These are phyloP conservation scores for Paraphaeosphaeria minitans DNA, from an alignment of 2,329 filamentous ascomycete species.

Conservation along the genomic window DNA sequence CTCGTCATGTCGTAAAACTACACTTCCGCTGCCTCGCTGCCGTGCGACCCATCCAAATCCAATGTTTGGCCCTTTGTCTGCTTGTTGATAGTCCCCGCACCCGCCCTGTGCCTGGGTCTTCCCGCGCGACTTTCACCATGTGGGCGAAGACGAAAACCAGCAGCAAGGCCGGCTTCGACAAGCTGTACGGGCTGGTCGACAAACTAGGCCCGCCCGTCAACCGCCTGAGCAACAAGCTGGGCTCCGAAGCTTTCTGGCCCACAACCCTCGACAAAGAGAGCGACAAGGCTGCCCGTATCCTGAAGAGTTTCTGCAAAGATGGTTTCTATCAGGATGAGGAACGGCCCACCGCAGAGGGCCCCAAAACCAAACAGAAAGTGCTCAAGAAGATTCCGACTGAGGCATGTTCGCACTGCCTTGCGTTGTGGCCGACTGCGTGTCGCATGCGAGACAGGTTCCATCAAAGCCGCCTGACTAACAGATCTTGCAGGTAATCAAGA, in stretches of 20 bases:
- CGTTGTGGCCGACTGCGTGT: background rate
- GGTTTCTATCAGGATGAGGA: conserved; percentile 68
- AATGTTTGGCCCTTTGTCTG: conserved; percentile 11
- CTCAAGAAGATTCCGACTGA: conserved; percentile 82
- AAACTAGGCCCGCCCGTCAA: conserved; percentile 79
- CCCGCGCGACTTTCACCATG: conserved; percentile 26
- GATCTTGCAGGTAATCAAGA: conserved; percentile 70
- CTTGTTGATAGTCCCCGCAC: conserved; percentile 25
- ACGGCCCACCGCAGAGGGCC: conserved; percentile 52
- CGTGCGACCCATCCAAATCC: conserved; percentile 9
- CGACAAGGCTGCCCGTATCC: conserved; percentile 86
- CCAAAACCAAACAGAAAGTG: conserved; percentile 66
- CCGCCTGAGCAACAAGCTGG: conserved; percentile 78
- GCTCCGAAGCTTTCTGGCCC: conserved; percentile 83
- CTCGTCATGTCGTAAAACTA: conserved; percentile 6
- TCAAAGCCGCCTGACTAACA: background rate
- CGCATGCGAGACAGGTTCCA: background rate
- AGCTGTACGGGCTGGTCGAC: conserved; percentile 69
- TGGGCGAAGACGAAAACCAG: conserved; percentile 44
- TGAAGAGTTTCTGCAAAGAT: conserved; percentile 88
- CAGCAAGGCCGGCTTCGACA: conserved; percentile 65
- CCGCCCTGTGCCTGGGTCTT: conserved; percentile 13
- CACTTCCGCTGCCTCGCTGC: conserved; percentile 10
- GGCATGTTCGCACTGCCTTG: conserved; percentile 25
- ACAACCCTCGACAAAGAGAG: conserved; percentile 85